These are phyloP conservation scores for Thielaviopsis euricoi DNA, from an alignment of 2,329 filamentous ascomycete genomes.

Conservation along the genomic window DNA sequence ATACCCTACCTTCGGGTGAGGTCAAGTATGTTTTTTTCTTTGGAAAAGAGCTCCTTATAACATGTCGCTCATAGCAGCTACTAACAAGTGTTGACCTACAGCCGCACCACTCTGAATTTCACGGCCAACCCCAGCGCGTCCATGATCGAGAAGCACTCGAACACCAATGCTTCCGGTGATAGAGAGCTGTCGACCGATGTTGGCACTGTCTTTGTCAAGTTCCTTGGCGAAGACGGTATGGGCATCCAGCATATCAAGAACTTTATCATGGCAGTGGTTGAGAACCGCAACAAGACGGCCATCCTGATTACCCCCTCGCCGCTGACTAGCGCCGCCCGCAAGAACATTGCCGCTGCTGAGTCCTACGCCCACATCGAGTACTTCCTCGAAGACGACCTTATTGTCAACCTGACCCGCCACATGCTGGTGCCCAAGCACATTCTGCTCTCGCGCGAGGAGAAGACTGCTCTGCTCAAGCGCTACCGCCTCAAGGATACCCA, in stretches of 20 bases:
- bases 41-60: not conserved
- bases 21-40: slow-evolving; percentile 45
- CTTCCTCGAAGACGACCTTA: slow-evolving; percentile 86
- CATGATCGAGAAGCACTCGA: slow-evolving; percentile 64
- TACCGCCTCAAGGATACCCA: slow-evolving; percentile 97
- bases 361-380: slow-evolving; percentile 73
- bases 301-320: slow-evolving; percentile 75
- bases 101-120: slow-evolving; percentile 72
- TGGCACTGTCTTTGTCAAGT: slow-evolving; percentile 81
- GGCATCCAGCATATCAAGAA: slow-evolving; percentile 84
- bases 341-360: slow-evolving; percentile 64
- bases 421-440: slow-evolving; percentile 92
- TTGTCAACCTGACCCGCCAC: slow-evolving; percentile 97
- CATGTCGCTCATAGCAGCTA: not conserved
- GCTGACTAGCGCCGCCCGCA: slow-evolving; percentile 74
- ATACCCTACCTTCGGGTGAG: slow-evolving; percentile 53
- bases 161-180: slow-evolving; percentile 49
- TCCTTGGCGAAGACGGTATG: slow-evolving; percentile 62
- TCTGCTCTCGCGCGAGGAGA: slow-evolving; percentile 78
- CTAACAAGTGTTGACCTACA: slow-evolving; percentile 22
- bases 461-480: slow-evolving; percentile 64
- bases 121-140: slow-evolving; percentile 67
- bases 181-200: slow-evolving; percentile 50
- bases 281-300: slow-evolving; percentile 72
- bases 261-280: slow-evolving; percentile 68